Evolutionary conservation across 352 stramenopile species (phyloP), one percentile per base, ranked within the genome.

Genomic region (Phytophthora fragariaefolia): DNA sequence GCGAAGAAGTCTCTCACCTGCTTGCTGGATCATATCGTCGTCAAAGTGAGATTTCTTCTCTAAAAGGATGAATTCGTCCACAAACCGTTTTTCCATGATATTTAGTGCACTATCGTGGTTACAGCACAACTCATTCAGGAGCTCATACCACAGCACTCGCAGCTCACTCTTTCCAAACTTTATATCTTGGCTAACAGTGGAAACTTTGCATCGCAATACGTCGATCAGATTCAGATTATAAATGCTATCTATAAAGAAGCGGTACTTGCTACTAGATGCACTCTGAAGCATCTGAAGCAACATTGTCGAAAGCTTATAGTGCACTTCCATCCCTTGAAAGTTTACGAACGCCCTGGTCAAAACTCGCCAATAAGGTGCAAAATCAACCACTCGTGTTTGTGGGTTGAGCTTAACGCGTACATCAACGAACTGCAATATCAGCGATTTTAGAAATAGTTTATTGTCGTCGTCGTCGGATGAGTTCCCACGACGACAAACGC

Each of bases 221-320:
- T 72, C 64, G 6, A 72, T 43, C 38, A 72, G 58, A 20, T 72
- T 28, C 6, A 72, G 2, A 17, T 58, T 42, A 6, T 42, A 58
- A 5, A 36, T 46, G 8, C 53, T 24, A 1, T 22, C n/a, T 27
- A 45, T 27, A 42, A 64, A 72, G 12, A 2, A 13, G 18, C 30
- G 24, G 15, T 46, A 68, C 5, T 56, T 42, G 1, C 2, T 0
- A 23, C 22, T 43, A 6, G 10, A 26, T 26, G 48, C 17, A 8
- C 22, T 22, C 12, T 48, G 58, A 1, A 72, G 18, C 6, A 72
- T 30, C 24, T 58, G 51, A 0, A 68, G 20, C 15, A 72, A 18
- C 36, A 72, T 18, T 22, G 56, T 43, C 4, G 36, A 53, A 12
- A 51, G 20, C 6, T 18, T 36, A n/a, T 26, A 30, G 51, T 28